These are phyloP conservation scores for Actinomortierella ambigua DNA, from an alignment of 371 early-diverging fungal species.

Conservation along the genomic window DNA sequence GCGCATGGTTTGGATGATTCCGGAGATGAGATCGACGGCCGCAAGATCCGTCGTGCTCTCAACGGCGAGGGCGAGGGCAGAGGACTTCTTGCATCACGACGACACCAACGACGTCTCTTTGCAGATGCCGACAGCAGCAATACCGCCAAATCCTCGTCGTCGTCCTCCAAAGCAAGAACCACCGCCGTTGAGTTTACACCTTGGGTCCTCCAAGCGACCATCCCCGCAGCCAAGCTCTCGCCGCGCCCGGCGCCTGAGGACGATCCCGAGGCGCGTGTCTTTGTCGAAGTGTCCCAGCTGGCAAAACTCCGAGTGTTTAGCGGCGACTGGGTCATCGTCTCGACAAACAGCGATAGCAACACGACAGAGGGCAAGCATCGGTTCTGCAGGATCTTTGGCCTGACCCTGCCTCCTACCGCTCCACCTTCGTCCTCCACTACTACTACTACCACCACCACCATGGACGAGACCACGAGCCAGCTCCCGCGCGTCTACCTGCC, in stretches of 20 bases:
- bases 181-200: slow-evolving; percentile 42
- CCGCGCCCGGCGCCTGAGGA: slow-evolving; percentile 58
- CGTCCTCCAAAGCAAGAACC: slow-evolving; percentile 2
- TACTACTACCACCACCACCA: too few species aligned
- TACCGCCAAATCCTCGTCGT: slow-evolving; percentile 1
- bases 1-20: slow-evolving; percentile 41
- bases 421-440: too few species aligned
- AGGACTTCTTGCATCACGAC: slow-evolving; percentile 38
- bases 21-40: slow-evolving; percentile 45
- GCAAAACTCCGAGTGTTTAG: slow-evolving; percentile 72
- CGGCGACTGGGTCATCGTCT: slow-evolving; percentile 71
- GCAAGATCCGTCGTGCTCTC: slow-evolving; percentile 37
- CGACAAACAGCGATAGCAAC: slow-evolving; percentile 6
- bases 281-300: slow-evolving; percentile 61
- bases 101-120: not conserved
- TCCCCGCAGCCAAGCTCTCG: slow-evolving; percentile 56
- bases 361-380: slow-evolving; percentile 12
- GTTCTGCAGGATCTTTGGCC: slow-evolving; percentile 26
- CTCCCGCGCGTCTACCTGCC: slow-evolving; percentile 54
- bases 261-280: slow-evolving; percentile 62
- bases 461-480: slow-evolving; percentile 18
- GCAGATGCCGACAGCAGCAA: not conserved
- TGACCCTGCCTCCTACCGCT: slow-evolving; percentile 14
- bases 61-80: slow-evolving; percentile 23
- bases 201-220: slow-evolving; percentile 48